Base-by-base conservation (phyloP, 345 rosid species). In the Syzygium aqueum region DNA sequence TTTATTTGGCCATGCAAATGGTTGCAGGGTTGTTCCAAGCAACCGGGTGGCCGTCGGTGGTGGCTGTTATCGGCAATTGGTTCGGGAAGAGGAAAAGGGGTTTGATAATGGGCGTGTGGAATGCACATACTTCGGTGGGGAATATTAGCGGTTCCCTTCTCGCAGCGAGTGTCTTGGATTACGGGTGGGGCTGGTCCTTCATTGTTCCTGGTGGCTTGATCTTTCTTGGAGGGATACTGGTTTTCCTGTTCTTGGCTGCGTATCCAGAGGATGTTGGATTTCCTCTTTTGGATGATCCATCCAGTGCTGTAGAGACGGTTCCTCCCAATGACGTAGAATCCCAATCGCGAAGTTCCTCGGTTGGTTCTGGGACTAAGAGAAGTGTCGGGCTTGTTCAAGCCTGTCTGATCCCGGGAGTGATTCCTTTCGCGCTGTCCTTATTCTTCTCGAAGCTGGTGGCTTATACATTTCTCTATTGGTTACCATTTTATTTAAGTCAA, bases 171-270 rank as follows among this genome's bases (percentile, higher is more conserved):
- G 99, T 96, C 85, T 94, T 97, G 92, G 94, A 95, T 17, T 91
- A 92, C 86, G 99, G 99, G 84, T 96, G 99, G 99, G 98, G 99
- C 9, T 97, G 98, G 98, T 96, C 97, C 15, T 97, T 97, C 89
- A 95, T 97, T 25, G 90, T 92, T 54, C 97, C 97, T 5, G 99
- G 98, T 17, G 93, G 91, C 11, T 89, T 95, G n/a, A 96, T 97
- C 88, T 87, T 90, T 67, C 63, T 93, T 30, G 94, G 96, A 57
- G 98, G 99, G 50, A 78, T 96, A 83, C 83, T 96, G 53, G 99
- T 95, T 88, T 97, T 91, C 90, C 89, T 95, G 87, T 95, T 94
- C 91, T 90, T 97, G 90, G 92, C 98, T 91, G 95, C 99, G 33
- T 96, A 95, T 90, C 98, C 98, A 25, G 99, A 97, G 88, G 99